Percentiles rank a stretch among this genome's conserved stretches.
Evolutionary conservation across 2,329 filamentous ascomycete species (phyloP).

Genomic region (Aspergillus sp.): DNA sequence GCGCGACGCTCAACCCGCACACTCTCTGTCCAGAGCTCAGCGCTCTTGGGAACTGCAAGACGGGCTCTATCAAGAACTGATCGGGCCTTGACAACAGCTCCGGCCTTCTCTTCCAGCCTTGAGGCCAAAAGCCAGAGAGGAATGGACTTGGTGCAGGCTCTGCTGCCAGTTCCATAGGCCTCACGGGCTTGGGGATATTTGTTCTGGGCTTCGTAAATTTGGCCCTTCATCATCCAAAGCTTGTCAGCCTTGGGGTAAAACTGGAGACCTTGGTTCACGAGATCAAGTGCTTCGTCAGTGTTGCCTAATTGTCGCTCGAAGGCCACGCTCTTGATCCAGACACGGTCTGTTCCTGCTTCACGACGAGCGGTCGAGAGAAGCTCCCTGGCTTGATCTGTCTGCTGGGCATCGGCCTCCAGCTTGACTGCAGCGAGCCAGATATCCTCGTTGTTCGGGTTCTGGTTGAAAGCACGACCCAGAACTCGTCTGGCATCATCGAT

Average conservation of each 20-base stretch:
- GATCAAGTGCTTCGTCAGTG: constrained; percentile 73
- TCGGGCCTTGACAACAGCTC: constrained; percentile 83
- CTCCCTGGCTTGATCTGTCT: constrained; percentile 74
- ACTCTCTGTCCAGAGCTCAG: constrained; percentile 88
- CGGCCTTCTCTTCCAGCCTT: constrained; percentile 78
- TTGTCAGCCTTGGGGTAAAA: constrained; percentile 82
- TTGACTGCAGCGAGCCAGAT: constrained; percentile 97
- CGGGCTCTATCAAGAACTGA: constrained; percentile 89
- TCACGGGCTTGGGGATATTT: constrained; percentile 82
- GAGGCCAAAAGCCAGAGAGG: constrained; percentile 86
- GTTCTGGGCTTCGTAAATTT: constrained; percentile 83
- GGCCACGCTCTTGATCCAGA: constrained; percentile 94
- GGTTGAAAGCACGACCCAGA: constrained; percentile 83
- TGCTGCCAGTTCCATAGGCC: constrained; percentile 81
- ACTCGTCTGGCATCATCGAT: constrained; percentile 82
- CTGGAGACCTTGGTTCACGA: constrained; percentile 80
- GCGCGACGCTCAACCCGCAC: constrained; percentile 87
- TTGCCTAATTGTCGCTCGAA: constrained; percentile 85
- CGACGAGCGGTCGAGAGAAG: constrained; percentile 78
- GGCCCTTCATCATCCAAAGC: constrained; percentile 98
- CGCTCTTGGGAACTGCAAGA: constrained; percentile 77
- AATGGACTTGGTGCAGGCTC: constrained; percentile 77
- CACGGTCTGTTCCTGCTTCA: constrained; percentile 88
- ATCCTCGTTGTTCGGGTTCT: constrained; percentile 94
- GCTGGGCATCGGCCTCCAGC: constrained; percentile 83